phyloP scores from a whole-genome alignment of 371 early-diverging fungal species.

The Fennellomyces sp. region DNA sequence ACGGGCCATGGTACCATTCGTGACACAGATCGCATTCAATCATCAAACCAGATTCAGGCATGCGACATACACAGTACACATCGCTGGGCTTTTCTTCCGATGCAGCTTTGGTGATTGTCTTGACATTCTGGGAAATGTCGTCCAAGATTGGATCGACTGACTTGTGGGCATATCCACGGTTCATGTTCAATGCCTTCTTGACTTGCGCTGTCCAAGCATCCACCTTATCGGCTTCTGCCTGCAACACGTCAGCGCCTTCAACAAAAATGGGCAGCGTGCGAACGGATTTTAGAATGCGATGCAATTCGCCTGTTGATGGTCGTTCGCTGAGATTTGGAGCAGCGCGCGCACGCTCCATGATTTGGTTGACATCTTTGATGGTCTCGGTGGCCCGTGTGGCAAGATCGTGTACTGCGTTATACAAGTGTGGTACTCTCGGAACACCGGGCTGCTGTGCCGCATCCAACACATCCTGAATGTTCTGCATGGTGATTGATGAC shows the following conservation, averaged over 20 bases:
- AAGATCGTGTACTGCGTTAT: slow-evolving; percentile 10
- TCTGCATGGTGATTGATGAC: background rate
- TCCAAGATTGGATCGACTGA: slow-evolving; percentile 5
- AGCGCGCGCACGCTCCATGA: slow-evolving; percentile 4
- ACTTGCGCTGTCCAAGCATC: slow-evolving; percentile 15
- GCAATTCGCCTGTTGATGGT: slow-evolving; percentile 10
- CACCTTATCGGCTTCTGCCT: slow-evolving; percentile 4
- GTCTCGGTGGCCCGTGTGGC: slow-evolving; percentile 8
- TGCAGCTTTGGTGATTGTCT: slow-evolving; percentile 14
- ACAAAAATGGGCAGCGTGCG: slow-evolving; percentile 10
- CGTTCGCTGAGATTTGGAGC: slow-evolving; percentile 4
- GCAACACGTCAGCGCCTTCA: slow-evolving; percentile 3
- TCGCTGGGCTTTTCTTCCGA: slow-evolving; percentile 1
- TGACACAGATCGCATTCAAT: slow-evolving; percentile 82
- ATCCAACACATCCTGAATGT: slow-evolving; percentile 6
- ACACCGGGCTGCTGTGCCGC: slow-evolving; percentile 6
- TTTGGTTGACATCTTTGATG: slow-evolving; percentile 1
- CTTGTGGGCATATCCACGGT: slow-evolving; percentile 5
- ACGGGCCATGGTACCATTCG: slow-evolving; percentile 80
- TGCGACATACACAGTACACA: slow-evolving; percentile 65
- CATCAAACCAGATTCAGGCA: slow-evolving; percentile 69
- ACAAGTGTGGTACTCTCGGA: slow-evolving; percentile 12
- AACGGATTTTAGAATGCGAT: slow-evolving; percentile 10
- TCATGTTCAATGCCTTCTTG: background rate
- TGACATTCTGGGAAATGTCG: slow-evolving; percentile 13